phyloP scores from a whole-genome alignment of 2,329 filamentous ascomycete genomes.

The Monilinia fructicola region DNA sequence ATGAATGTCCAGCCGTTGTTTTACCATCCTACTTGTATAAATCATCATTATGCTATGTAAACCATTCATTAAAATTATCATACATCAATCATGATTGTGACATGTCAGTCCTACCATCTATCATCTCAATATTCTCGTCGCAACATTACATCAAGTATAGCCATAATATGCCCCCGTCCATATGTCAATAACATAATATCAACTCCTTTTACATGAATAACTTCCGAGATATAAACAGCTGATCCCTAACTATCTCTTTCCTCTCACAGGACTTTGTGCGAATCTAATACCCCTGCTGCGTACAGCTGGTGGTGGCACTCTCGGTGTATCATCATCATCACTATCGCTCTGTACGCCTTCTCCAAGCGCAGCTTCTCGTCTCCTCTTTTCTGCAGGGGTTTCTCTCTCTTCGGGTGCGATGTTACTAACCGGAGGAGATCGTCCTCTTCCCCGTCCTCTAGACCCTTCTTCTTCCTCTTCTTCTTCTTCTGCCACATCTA shows the following conservation, averaged over 20 bases:
- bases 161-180: constrained; percentile 4
- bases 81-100: constrained; percentile 9
- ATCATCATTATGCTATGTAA: constrained; percentile 4
- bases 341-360: constrained; percentile 43
- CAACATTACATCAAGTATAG: constrained; percentile 12
- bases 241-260: constrained; percentile 19
- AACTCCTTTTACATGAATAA: constrained; percentile 2
- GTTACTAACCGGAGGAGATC: constrained; percentile 39
- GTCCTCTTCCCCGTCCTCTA: constrained; percentile 36
- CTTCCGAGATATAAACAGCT: not conserved
- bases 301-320: constrained; percentile 36
- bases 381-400: constrained; percentile 71
- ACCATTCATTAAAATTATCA: not conserved
- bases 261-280: constrained; percentile 39
- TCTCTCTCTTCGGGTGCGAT: constrained; percentile 45
- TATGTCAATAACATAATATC: not conserved
- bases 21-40: not conserved
- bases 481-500: constrained; percentile 41
- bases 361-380: constrained; percentile 73
- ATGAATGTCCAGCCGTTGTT: not conserved
- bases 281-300: constrained; percentile 39
- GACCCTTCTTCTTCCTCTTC: constrained; percentile 36
- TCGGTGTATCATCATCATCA: constrained; percentile 38
- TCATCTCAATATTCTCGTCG: constrained; percentile 11
- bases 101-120: constrained; percentile 11